These are phyloP conservation scores for Diplotaxis tenuifolia DNA, from an alignment of 345 rosid species.

Conservation along the genomic window DNA sequence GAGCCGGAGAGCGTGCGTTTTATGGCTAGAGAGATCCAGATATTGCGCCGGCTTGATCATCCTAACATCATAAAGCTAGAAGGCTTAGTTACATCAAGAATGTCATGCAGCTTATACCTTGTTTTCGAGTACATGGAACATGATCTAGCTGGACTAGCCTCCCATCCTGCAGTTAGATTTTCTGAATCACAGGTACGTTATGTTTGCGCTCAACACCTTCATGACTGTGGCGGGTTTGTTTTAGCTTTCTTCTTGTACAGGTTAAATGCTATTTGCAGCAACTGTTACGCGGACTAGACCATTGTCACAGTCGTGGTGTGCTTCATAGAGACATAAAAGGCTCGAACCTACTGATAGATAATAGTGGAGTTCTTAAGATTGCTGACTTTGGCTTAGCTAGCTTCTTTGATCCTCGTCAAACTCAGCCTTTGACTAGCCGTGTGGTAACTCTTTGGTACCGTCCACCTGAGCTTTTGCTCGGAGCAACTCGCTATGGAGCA, in stretches of 20 bases:
- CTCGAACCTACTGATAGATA: slow-evolving; percentile 89
- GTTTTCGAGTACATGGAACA: slow-evolving; percentile 99
- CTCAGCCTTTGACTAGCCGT: slow-evolving; percentile 85
- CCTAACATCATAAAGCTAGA: slow-evolving; percentile 91
- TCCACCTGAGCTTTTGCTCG: slow-evolving; percentile 94
- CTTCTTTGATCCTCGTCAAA: slow-evolving; percentile 69
- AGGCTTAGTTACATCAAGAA: slow-evolving; percentile 98
- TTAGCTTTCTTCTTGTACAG: slow-evolving; percentile 42
- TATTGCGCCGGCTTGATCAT: slow-evolving; percentile 90
- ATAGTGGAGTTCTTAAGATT: slow-evolving; percentile 83
- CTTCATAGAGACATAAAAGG: slow-evolving; percentile 98
- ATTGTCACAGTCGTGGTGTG: slow-evolving; percentile 93
- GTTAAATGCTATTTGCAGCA: slow-evolving; percentile 96
- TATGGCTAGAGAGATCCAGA: slow-evolving; percentile 97
- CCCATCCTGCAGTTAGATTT: slow-evolving; percentile 84
- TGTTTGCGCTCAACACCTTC: slow-evolving; percentile 5
- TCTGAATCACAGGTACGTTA: slow-evolving; percentile 80
- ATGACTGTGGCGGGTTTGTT: not conserved
- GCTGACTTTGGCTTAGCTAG: slow-evolving; percentile 98
- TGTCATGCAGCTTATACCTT: slow-evolving; percentile 98
- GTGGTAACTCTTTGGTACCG: slow-evolving; percentile 99
- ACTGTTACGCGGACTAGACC: slow-evolving; percentile 81
- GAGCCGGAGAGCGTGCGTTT: slow-evolving; percentile 97
- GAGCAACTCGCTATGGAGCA: slow-evolving; percentile 83
- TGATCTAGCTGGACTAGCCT: slow-evolving; percentile 92